These are phyloP conservation scores for Exophiala viscosa DNA, from an alignment of 2,329 filamentous ascomycete genomes.

Conservation along the genomic window DNA sequence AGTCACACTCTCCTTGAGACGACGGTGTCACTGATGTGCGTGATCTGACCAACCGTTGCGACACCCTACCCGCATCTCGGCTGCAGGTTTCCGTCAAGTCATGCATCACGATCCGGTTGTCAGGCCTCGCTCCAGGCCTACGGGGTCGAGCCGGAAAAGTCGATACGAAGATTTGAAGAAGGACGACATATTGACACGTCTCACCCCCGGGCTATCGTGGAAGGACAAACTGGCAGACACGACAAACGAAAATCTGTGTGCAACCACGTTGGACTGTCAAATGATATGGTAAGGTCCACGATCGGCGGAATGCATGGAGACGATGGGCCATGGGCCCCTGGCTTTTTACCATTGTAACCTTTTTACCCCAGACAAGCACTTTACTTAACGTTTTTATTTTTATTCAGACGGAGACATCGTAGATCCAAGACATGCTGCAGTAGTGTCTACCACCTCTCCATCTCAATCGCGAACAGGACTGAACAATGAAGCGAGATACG, in stretches of 20 bases:
- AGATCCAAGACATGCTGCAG: background rate
- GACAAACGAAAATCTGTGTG: background rate
- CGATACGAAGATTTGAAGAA: background rate
- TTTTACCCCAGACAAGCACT: background rate
- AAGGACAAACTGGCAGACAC: background rate
- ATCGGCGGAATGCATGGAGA: background rate
- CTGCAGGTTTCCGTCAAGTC: conserved; percentile 8
- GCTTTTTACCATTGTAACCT: background rate
- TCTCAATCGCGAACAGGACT: background rate
- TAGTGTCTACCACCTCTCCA: background rate
- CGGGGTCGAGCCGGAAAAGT: conserved; percentile 5
- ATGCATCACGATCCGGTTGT: conserved; percentile 7
- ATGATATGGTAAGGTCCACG: background rate
- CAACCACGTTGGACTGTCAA: background rate
- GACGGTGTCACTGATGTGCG: conserved; percentile 11
- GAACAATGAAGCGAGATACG: background rate
- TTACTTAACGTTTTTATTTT: background rate
- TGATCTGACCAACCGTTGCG: conserved; percentile 8
- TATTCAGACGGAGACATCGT: background rate
- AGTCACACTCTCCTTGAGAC: conserved; percentile 5
- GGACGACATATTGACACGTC: conserved; percentile 1
- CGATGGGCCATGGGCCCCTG: too few species aligned
- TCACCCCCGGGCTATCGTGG: background rate
- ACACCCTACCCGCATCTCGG: conserved; percentile 9
- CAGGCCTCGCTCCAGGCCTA: conserved; percentile 5